Evolutionary conservation across 73 alveolate genomes (phyloP).

Genomic region (Stentor coeruleus): DNA sequence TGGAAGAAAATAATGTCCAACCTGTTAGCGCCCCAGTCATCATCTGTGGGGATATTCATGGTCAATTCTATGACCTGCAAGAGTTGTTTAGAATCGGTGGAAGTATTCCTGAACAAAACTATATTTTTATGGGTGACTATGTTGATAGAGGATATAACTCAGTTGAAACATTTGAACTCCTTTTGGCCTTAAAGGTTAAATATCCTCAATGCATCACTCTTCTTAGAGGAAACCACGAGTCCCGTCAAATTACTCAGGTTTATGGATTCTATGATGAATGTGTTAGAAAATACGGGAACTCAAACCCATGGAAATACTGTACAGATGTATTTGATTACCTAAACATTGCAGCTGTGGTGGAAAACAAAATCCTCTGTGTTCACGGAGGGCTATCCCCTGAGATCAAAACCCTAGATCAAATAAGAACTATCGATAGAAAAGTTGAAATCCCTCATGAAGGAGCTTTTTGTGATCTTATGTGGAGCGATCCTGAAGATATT

Average conservation of each 20-base stretch:
- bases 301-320: slow-evolving; percentile 75
- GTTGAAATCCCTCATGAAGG: slow-evolving; percentile 90
- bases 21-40: slow-evolving; percentile 95
- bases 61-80: slow-evolving; percentile 91
- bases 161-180: slow-evolving; percentile 82
- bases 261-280: slow-evolving; percentile 52
- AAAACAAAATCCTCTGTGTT: slow-evolving; percentile 74
- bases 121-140: slow-evolving; percentile 87
- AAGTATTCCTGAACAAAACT: slow-evolving; percentile 51
- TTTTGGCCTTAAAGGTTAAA: slow-evolving; percentile 78
- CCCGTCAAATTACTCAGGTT: slow-evolving; percentile 23
- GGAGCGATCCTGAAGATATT: slow-evolving; percentile 92
- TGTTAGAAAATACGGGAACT: slow-evolving; percentile 80
- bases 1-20: slow-evolving; percentile 93
- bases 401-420: slow-evolving; percentile 81
- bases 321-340: slow-evolving; percentile 70
- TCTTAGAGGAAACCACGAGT: slow-evolving; percentile 89
- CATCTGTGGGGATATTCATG: slow-evolving; percentile 97
- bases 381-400: slow-evolving; percentile 93
- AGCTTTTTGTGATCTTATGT: slow-evolving; percentile 83
- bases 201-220: slow-evolving; percentile 66
- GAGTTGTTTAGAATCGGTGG: slow-evolving; percentile 77
- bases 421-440: slow-evolving; percentile 72
- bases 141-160: slow-evolving; percentile 88
- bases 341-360: slow-evolving; percentile 75